Base-by-base conservation (phyloP, 140 eudicot genomes). In the Stevia rebaudiana region DNA sequence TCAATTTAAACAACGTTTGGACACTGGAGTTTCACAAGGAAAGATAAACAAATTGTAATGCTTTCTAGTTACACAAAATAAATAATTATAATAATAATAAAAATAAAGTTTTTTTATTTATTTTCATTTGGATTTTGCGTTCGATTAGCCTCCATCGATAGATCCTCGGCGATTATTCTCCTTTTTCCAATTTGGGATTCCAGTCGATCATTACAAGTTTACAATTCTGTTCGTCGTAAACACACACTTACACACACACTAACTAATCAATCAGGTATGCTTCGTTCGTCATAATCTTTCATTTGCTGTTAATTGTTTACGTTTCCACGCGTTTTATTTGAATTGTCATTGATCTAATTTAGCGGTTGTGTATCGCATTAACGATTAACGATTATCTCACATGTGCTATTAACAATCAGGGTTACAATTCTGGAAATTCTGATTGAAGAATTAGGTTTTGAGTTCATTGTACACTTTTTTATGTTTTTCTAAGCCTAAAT, bases 101-200 rank as follows among this genome's bases (percentile, higher is more conserved):
- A 52, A 3, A 3, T 1, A 13, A 50, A 24, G 3, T 21, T 12
- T 24, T 23, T 4, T 10, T 48, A 15, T 17, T 48, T 25, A 23
- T 53, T 53, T 23, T 51, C 9, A 59, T 61, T 13, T 40, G 35
- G 17, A 23, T 23, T 19, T 57, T 33, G n/a, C 49, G 8, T 23
- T 53, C 15, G 7, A 37, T 18, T 11, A 44, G 28, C 17, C 36
- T 30, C 56, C 71, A 10, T 16, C 62, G n/a, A 41, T 70, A 70
- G 68, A 59, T 70, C 75, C 61, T 63, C 22, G 77, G 57, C 24
- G 57, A 71, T 62, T 71, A 36, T 71, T 50, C 70, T 15, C 40
- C 5, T 48, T 70, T 21, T 70, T 21, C 56, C 43, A 9, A 54
- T 36, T 61, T 61, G 63, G 30, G 53, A 46, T 31, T 43, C 23